These are phyloP conservation scores for Artomyces pyxidatus DNA, from an alignment of 768 basidiomycete species.

Conservation along the genomic window DNA sequence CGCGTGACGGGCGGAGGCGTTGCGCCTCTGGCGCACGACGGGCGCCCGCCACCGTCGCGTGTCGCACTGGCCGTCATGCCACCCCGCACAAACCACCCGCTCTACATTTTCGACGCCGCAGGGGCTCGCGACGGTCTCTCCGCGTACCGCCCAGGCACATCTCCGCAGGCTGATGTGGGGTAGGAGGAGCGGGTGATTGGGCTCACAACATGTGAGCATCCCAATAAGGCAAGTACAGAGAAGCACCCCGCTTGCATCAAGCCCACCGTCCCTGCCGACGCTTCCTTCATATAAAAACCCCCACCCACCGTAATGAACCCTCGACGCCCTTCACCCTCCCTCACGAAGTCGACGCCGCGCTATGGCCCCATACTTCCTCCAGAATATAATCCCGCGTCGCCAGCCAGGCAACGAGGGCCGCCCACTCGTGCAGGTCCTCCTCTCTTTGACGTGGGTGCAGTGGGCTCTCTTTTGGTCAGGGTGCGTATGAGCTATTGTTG, in stretches of 20 bases:
- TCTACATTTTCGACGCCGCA: too few species aligned
- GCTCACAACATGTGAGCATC: neutral
- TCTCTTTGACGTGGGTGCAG: slow-evolving; percentile 36
- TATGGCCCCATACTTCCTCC: slow-evolving; percentile 13
- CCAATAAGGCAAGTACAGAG: neutral
- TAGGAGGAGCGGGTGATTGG: neutral
- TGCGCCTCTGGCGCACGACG: too few species aligned
- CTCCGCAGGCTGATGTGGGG: neutral
- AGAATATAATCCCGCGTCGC: slow-evolving; percentile 6
- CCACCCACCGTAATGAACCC: neutral
- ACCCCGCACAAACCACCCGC: too few species aligned
- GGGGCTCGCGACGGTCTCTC: too few species aligned
- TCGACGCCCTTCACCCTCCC: neutral
- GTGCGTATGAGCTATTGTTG: slow-evolving; percentile 20
- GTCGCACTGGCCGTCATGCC: too few species aligned
- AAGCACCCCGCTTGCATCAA: neutral
- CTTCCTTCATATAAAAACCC: slow-evolving; percentile 3
- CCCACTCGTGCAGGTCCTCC: slow-evolving; percentile 33
- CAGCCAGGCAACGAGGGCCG: slow-evolving; percentile 5
- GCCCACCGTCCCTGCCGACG: neutral
- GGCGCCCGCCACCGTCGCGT: too few species aligned
- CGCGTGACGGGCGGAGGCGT: too few species aligned
- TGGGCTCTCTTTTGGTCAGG: slow-evolving; percentile 49
- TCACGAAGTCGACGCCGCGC: neutral
- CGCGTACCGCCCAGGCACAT: too few species aligned